Percentiles rank a stretch among this genome's conserved stretches.
Evolutionary conservation across 805 yeast genomes (phyloP).

Genomic region (Spathaspora gorwiae): DNA sequence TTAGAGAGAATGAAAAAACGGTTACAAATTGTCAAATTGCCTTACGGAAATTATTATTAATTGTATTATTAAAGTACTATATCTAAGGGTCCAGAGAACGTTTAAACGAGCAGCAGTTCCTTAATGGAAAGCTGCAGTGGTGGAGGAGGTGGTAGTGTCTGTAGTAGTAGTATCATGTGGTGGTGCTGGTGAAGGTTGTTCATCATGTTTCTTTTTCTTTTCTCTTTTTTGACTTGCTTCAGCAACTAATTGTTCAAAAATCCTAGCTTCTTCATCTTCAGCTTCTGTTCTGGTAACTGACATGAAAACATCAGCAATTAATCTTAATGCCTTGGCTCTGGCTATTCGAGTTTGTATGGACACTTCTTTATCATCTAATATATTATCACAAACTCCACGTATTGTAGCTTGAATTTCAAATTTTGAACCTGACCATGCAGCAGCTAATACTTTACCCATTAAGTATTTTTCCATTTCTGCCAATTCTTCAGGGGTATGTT

Average conservation of each 20-base stretch:
- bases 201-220: conserved; percentile 20
- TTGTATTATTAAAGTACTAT: no score
- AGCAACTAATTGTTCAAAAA: conserved; percentile 67
- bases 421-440: conserved; percentile 81
- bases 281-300: conserved; percentile 56
- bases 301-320: conserved; percentile 61
- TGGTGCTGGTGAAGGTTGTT: background rate
- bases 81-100: no score
- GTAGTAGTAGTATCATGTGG: no score
- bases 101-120: no score
- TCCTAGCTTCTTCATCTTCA: conserved; percentile 72
- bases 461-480: conserved; percentile 70
- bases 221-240: conserved; percentile 42
- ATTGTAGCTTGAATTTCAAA: conserved; percentile 73
- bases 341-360: conserved; percentile 43
- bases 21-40: no score
- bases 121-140: no score
- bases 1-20: no score
- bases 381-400: conserved; percentile 64
- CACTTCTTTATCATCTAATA: conserved; percentile 55
- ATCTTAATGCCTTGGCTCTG: conserved; percentile 58
- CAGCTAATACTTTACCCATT: conserved; percentile 75
- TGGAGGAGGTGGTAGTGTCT: no score
- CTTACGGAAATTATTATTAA: no score
- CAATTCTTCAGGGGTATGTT: conserved; percentile 51